These are phyloP conservation scores for Chaetomium sp. DNA, from an alignment of 2,329 filamentous ascomycete genomes.

Conservation along the genomic window DNA sequence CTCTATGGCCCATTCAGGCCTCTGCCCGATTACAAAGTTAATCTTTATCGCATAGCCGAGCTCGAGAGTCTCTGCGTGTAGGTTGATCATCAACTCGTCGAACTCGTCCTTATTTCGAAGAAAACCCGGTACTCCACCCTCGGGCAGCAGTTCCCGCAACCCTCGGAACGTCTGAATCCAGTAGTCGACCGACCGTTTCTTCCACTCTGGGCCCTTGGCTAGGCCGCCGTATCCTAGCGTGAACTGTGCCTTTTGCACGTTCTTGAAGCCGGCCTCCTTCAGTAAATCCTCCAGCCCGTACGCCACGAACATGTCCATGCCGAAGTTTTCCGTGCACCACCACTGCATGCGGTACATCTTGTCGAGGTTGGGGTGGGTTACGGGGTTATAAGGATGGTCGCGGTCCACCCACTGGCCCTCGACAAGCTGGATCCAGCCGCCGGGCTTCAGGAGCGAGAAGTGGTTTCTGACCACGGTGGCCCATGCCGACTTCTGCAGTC, in stretches of 20 bases:
- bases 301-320: constrained; percentile 4
- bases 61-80: not conserved
- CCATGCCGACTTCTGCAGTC: constrained; percentile 3
- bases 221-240: not conserved
- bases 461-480: not conserved
- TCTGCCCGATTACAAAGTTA: constrained; percentile 5
- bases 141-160: not conserved
- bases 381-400: not conserved
- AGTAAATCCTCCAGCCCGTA: not conserved
- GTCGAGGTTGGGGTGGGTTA: not conserved
- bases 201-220: not conserved
- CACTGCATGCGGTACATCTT: not conserved
- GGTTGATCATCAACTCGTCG: not conserved
- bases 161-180: not conserved
- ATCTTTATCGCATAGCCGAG: not conserved
- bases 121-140: not conserved
- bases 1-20: not conserved
- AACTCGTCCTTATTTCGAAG: not conserved
- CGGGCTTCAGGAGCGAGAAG: constrained; percentile 5
- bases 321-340: not conserved
- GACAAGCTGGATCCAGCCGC: constrained; percentile 12
- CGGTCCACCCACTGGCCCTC: constrained; percentile 7
- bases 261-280: not conserved
- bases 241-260: constrained; percentile 2
- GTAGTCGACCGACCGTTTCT: not conserved